phyloP scores from a whole-genome alignment of 345 rosid genomes.

The Sonneratia caseolaris region DNA sequence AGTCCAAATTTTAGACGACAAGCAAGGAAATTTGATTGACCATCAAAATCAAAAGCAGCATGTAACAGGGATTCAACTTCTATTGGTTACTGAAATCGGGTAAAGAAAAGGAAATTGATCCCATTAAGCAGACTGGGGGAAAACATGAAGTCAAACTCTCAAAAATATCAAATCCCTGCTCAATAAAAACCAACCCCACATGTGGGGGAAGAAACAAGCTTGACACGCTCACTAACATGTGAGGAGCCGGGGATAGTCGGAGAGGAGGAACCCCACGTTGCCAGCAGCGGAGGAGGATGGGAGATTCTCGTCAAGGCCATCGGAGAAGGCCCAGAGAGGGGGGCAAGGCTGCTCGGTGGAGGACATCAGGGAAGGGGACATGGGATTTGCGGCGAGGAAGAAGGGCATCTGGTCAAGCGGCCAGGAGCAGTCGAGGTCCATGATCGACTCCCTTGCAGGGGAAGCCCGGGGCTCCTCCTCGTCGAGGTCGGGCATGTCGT shows the following conservation, averaged over 20 bases:
- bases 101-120: background rate
- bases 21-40: background rate
- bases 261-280: constrained; percentile 16
- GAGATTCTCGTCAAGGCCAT: constrained; percentile 15
- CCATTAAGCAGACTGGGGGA: background rate
- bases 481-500: constrained; percentile 9
- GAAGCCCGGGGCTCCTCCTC: constrained; percentile 11
- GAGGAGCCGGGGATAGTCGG: constrained; percentile 8
- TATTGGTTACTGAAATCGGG: background rate
- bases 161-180: constrained; percentile 2
- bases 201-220: background rate
- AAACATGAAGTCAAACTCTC: background rate
- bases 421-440: constrained; percentile 68
- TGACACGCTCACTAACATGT: constrained; percentile 34
- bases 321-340: constrained; percentile 73
- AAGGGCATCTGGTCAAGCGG: constrained; percentile 60
- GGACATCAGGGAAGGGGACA: constrained; percentile 47
- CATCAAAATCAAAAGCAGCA: background rate
- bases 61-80: background rate
- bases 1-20: background rate
- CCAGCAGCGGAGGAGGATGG: constrained; percentile 15
- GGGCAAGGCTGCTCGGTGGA: constrained; percentile 68
- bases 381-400: constrained; percentile 34
- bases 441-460: constrained; percentile 7
- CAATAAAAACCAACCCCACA: constrained; percentile 8